These are phyloP conservation scores for Cryptococcus sp. DNA, from an alignment of 1,284 basidiomycete species.

Conservation along the genomic window DNA sequence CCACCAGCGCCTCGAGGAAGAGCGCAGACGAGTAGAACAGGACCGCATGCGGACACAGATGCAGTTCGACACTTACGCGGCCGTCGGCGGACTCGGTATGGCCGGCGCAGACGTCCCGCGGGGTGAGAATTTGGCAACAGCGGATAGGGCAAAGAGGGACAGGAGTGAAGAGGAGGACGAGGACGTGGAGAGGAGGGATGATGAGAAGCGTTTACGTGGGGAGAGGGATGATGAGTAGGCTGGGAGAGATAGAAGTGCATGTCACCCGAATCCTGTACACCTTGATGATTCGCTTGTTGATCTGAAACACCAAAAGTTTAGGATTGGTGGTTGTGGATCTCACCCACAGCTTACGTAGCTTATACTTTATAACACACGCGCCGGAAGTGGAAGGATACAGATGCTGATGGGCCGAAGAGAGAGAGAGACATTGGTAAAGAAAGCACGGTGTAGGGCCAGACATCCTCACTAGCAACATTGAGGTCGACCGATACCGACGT, in stretches of 20 bases:
- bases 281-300: no score
- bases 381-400: no score
- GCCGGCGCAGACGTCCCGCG: slow-evolving; percentile 70
- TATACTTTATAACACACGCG: no score
- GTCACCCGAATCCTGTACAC: no score
- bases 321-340: no score
- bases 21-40: slow-evolving; percentile 61
- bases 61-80: slow-evolving; percentile 82
- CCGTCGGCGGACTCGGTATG: slow-evolving; percentile 71
- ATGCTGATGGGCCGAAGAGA: no score
- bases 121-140: slow-evolving; percentile 41
- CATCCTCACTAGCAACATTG: no score
- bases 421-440: no score
- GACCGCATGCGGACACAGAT: slow-evolving; percentile 72
- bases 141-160: slow-evolving; percentile 31
- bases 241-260: not conserved
- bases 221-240: slow-evolving; percentile 37
- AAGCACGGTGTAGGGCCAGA: no score
- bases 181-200: slow-evolving; percentile 33
- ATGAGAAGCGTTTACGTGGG: slow-evolving; percentile 44
- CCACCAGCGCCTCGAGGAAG: slow-evolving; percentile 53
- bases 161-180: slow-evolving; percentile 34
- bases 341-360: no score
- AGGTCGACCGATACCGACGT: no score
- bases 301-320: no score